phyloP scores from a whole-genome alignment of 306 rosid genomes.

The Ceratonia siliqua region DNA sequence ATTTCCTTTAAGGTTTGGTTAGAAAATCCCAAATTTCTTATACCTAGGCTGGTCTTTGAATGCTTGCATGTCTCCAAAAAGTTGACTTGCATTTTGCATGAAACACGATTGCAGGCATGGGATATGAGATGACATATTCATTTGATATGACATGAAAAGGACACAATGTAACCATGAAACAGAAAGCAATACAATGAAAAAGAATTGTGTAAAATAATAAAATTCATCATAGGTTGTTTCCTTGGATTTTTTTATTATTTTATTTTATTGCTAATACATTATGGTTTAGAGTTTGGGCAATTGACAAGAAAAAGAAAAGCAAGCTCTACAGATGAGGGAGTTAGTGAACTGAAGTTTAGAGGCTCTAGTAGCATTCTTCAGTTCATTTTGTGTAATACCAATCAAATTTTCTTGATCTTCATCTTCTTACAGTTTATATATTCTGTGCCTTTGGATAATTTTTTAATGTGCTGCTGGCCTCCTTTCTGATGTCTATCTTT shows the following conservation, averaged over 20 bases:
- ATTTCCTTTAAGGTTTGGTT: not conserved
- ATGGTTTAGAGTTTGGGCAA: not conserved
- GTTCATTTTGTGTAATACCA: not conserved
- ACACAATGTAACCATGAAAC: too few relatives aligned
- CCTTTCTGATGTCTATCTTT: not conserved
- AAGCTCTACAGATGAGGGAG: not conserved
- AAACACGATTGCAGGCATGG: not conserved
- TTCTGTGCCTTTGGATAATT: not conserved
- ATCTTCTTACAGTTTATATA: too few relatives aligned
- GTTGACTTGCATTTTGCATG: not conserved
- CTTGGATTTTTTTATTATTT: not conserved
- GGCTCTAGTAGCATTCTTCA: not conserved
- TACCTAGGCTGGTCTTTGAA: not conserved
- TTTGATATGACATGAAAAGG: not conserved
- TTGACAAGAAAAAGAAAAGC: not conserved
- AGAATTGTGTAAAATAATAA: too few relatives aligned
- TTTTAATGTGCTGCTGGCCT: slow-evolving; percentile 1
- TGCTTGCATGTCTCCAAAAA: not conserved
- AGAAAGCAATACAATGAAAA: too few relatives aligned
- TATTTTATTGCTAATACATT: not conserved
- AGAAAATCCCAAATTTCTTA: not conserved
- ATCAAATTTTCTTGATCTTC: not conserved
- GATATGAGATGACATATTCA: not conserved
- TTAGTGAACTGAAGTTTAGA: not conserved
- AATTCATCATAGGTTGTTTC: not conserved